Evolutionary conservation across 352 stramenopile genomes (phyloP), one percentile per base, ranked within the genome.

Genomic region (Thalassiosira hispida): DNA sequence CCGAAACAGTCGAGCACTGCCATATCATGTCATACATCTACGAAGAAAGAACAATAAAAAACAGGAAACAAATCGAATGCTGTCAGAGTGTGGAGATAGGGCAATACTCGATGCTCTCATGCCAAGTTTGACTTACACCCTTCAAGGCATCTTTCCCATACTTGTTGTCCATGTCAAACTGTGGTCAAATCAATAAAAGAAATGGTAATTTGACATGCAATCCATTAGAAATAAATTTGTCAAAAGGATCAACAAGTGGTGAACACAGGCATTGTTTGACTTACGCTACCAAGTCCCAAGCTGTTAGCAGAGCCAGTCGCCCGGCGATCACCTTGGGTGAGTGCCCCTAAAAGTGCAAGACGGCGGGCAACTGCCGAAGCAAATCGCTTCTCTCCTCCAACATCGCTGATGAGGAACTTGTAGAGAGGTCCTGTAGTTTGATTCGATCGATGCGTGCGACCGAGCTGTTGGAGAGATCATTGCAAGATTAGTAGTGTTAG

Each of bases 361-460:
- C 90, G 74, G 38, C 85, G 91, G 46, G 89, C 90, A 49, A 95
- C 92, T 0, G 90, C 90, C 6, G 90, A 72, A 5, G 90, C 90
- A 59, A 95, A 95, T 2, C 92, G 77, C 27, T 83, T 86, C 63
- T 95, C 92, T 25, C 92, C 92, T n/a, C 89, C 92, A 6, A 95
- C 77, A 62, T 94, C 79, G 38, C 84, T 93, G 20, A 94, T 88
- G 5, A 94, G 60, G 40, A 95, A 85, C 68, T 88, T 92, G 64
- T 94, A 93, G 31, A 82, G 63, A 20, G 92, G 91, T 25, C 88
- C 92, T 5, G 78, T 89, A 3, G 59, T 65, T 77, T 96, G 91
- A 38, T 94, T 93, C 0, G 74, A 65, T 23, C 79, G 42, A 29
- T 86, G 79, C 40, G 79, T 74, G 8, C 79, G 62, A 5, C 79